A percentile compares a stretch with the other conserved stretches of the same genome.
Conservation (phyloP, 768 basidiomycete genomes). For the Leccinum subgranulosum region DNA sequence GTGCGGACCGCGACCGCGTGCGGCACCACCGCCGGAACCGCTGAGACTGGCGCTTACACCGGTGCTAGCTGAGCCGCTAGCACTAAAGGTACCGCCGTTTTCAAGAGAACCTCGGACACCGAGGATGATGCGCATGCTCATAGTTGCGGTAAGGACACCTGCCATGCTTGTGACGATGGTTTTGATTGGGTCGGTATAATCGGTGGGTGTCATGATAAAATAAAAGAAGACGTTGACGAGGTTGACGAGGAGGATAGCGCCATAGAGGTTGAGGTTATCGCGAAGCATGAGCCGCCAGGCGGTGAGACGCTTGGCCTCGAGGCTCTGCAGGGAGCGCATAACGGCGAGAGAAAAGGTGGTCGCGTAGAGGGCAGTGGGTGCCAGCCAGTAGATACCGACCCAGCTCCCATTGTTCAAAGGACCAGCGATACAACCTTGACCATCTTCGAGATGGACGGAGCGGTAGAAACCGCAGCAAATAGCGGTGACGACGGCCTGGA, state of each 20-base stretch:
- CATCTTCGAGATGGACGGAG: conserved; percentile 69
- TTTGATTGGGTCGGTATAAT: conserved; percentile 60
- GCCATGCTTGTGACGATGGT: conserved; percentile 86
- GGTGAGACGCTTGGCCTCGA: conserved; percentile 46
- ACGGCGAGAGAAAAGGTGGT: conserved; percentile 27
- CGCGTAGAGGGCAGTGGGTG: conserved; percentile 64
- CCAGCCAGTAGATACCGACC: conserved; percentile 86
- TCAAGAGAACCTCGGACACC: conserved; percentile 74
- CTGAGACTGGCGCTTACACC: conserved; percentile 45
- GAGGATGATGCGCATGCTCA: conserved; percentile 85
- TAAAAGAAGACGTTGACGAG: conserved; percentile 83
- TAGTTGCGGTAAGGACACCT: conserved; percentile 81
- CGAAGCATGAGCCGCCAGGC: conserved; percentile 89
- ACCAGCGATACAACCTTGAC: conserved; percentile 86
- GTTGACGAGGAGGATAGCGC: conserved; percentile 77
- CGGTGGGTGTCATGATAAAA: conserved; percentile 76
- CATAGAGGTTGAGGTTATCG: conserved; percentile 84
- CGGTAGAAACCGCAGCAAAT: conserved; percentile 77
- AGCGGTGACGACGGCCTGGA: conserved; percentile 72
- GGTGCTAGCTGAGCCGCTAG: conserved; percentile 42
- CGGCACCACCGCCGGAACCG: conserved; percentile 13
- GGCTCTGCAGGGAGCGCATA: conserved; percentile 21
- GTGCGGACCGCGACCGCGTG: conserved; percentile 26
- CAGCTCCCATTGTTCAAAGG: conserved; percentile 61
- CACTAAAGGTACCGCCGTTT: conserved; percentile 66